Evolutionary conservation across 2,329 filamentous ascomycete genomes (phyloP), one percentile per base, ranked within the genome.

Genomic region (Cordyceps militaris): DNA sequence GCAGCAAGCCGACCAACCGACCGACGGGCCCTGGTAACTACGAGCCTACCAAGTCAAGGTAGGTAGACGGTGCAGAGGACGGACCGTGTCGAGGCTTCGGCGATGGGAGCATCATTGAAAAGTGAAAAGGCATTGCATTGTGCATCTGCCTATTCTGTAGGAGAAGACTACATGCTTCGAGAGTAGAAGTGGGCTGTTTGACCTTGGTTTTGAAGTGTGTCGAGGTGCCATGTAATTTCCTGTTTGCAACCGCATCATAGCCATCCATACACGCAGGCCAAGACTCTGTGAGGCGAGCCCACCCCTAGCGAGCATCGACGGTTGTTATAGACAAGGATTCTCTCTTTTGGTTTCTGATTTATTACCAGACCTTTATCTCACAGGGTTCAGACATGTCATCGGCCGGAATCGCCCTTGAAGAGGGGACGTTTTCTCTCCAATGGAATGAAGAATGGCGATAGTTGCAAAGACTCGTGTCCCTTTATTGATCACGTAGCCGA

Each of bases 361-460:
- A 43, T 43, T 43, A 24, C 21, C 11, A 43, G 34, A 13, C 7
- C 8, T 13, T 14, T 13, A 36, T 36, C 7, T 14, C 11, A 26
- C 21, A 32, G 23, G 32, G 36, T 30, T 23, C n/a, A n/a, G 50
- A 43, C n/a, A 42, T 44, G 3, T 38, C 16, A 48, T 43, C 40
- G 23, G 43, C 24, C 28, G 42, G 44, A 43, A 34, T 10, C 38
- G 38, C 50, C 50, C 52, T 47, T 48, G 30, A 19, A 21, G 16
- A 30, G 19, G 32, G 42, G 21, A 11, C 21, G 14, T 46, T 44
- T 7, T 4, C 14, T 5, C 14, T 38, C 14, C 13, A 24, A 24
- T 44, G 52, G 52, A 56, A 56, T 56, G 52, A 47, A 38, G 26
- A n/a, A 38, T 47, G 43, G 40, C 32, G 23, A 56, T 48, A 26